Evolutionary conservation across 768 basidiomycete genomes (phyloP).

Genomic region (Pulveroboletus ravenelii): DNA sequence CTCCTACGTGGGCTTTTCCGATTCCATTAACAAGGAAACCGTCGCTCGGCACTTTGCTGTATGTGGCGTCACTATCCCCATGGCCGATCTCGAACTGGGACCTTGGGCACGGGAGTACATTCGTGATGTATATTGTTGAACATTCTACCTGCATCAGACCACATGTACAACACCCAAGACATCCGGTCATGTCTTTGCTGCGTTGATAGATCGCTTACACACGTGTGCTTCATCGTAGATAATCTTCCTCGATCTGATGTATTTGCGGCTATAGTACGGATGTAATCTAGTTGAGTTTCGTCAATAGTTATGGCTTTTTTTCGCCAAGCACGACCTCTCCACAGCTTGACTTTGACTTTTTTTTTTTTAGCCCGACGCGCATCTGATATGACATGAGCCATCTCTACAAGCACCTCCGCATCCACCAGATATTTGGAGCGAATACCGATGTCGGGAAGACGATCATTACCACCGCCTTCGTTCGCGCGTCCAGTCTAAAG

Average conservation of each 20-base stretch:
- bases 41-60: constrained; percentile 40
- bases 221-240: constrained; percentile 2
- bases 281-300: constrained; percentile 7
- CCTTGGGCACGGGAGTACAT: constrained; percentile 38
- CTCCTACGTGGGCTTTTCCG: constrained; percentile 30
- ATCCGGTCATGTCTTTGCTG: constrained; percentile 26
- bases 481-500: constrained; percentile 64
- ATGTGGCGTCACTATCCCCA: constrained; percentile 36
- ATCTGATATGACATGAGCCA: constrained; percentile 58
- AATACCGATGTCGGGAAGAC: constrained; percentile 98
- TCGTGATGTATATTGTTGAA: constrained; percentile 27
- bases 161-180: constrained; percentile 18
- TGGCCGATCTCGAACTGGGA: constrained; percentile 34
- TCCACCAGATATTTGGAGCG: constrained; percentile 91
- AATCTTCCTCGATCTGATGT: not conserved
- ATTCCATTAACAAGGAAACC: constrained; percentile 28
- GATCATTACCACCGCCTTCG: constrained; percentile 78
- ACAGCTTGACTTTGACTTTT: not conserved
- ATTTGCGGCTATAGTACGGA: constrained; percentile 19
- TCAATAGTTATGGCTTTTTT: not conserved
- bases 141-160: not conserved
- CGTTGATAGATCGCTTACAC: constrained; percentile 12
- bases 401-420: constrained; percentile 78
- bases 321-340: not conserved
- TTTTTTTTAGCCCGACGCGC: not conserved